Conservation (phyloP, 2,329 filamentous ascomycete species). For the Trichoderma sp. region DNA sequence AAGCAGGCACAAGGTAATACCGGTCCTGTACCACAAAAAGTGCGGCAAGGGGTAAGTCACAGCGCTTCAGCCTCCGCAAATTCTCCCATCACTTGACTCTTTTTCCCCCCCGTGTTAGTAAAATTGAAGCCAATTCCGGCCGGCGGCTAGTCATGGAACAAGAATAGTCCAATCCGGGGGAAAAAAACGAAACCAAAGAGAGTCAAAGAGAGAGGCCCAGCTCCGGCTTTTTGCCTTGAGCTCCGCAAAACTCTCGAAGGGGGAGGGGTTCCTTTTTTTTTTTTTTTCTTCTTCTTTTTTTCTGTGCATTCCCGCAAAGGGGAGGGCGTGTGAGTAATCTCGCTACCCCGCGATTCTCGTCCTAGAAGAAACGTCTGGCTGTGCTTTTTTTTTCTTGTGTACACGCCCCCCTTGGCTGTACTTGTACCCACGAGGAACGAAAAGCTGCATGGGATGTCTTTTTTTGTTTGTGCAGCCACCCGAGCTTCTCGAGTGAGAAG, state of each 20-base stretch:
- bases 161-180: constrained; percentile 2
- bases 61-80: neutral
- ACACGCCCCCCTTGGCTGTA: neutral
- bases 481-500: neutral
- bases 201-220: neutral
- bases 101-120: neutral
- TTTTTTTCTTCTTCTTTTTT: no score
- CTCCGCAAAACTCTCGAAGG: neutral
- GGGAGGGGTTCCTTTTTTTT: no score
- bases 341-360: constrained; percentile 18
- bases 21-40: neutral
- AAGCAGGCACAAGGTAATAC: neutral
- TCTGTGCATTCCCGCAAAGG: neutral
- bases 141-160: neutral
- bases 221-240: constrained; percentile 1
- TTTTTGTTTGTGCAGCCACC: neutral
- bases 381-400: neutral
- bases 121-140: neutral
- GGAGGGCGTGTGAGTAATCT: constrained; percentile 7
- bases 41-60: neutral
- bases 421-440: neutral
- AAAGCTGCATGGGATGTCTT: neutral
- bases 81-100: neutral
- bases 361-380: neutral
- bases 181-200: no score